Evolutionary conservation across 2,329 filamentous ascomycete genomes (phyloP), one percentile per base, ranked within the genome.

Genomic region (Plectosphaerella plurivora): DNA sequence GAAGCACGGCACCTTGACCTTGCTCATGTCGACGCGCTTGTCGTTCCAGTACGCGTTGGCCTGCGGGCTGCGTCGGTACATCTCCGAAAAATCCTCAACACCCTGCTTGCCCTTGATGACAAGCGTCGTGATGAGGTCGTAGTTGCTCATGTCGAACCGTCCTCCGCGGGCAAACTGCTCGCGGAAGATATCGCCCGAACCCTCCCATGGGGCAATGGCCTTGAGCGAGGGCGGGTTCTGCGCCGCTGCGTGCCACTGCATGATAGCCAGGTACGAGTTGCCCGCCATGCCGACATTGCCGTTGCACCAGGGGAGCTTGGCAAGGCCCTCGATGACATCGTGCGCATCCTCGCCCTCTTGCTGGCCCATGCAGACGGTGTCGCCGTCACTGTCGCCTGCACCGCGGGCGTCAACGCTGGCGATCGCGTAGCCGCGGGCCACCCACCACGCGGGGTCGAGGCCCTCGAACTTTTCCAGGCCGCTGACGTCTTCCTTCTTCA

Each of bases 101-200:
- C 69, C 59, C 4, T 56, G 55, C 18, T 51, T 61, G 25, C 63
- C 66, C 33, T 66, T 67, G 20, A 73, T 59, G 45, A 71, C 70
- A 49, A 64, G 62, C 14, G 68, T 64, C 12, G 67, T 65, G 50
- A 73, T 73, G 15, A 73, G 63, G 48, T 74, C 71, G 50, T 73
- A 75, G 51, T 69, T 71, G 50, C 63, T 69, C 63, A 70, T 71
- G 25, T 61, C 65, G 52, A 65, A 65, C 56, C 61, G 63, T 2
- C 74, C 73, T 14, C 75, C 74, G 5, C 74, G 67, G 36, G 64
- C 66, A 55, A 76, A 72, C 24, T 73, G 68, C 55, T 78, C 75
- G 2, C 74, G 69, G 54, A 74, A 78, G 4, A 77, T 57, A 54
- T 79, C 76, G 1, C 67, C 68, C 39, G 63, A 69, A 4, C 70